Evolutionary conservation across 352 stramenopile genomes (phyloP), one percentile per base, ranked within the genome.

Genomic region (Elongisporangium prolatum): DNA sequence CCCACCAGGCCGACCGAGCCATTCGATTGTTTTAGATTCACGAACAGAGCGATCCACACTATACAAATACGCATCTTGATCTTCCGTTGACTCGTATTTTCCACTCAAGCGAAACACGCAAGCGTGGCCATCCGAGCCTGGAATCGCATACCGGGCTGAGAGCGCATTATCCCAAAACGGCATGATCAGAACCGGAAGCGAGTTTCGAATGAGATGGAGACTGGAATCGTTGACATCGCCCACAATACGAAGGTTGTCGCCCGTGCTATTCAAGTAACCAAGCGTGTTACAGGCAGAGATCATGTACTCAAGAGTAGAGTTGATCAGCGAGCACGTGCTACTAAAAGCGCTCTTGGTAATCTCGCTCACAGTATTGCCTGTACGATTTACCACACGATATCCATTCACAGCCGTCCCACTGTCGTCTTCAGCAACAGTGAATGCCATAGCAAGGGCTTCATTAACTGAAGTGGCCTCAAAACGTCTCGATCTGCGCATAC

Each of bases 111-210:
- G 60, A 60, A 67, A 61, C 47, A 65, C 53, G n/a, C 67, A 73
- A 2, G 67, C 48, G 20, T 60, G 61, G 9, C 74, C 74, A 55
- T 72, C 66, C 48, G 21, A 59, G 2, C 65, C 68, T 1, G 74
- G 72, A 2, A 84, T 38, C 1, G 34, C 65, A 18, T 69, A 75
- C 10, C 67, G 63, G 13, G 47, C 28, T 7, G 51, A 49, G 0
- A 52, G 14, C 0, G 54, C 49, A 49, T 82, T 77, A 25, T 84
- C 76, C 57, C 53, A 71, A 52, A 59, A 79, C 14, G 76, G 74
- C 47, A 84, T 54, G 16, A 74, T 68, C 2, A 83, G 51, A 50
- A 85, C 55, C 1, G 75, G 75, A 7, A 82, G 52, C 20, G 75
- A 66, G 44, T 71, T 37, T 0, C 57, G 44, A 11, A 85, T 50